Evolutionary conservation across 768 basidiomycete species (phyloP).

Genomic region (Rhizopogon rudus): DNA sequence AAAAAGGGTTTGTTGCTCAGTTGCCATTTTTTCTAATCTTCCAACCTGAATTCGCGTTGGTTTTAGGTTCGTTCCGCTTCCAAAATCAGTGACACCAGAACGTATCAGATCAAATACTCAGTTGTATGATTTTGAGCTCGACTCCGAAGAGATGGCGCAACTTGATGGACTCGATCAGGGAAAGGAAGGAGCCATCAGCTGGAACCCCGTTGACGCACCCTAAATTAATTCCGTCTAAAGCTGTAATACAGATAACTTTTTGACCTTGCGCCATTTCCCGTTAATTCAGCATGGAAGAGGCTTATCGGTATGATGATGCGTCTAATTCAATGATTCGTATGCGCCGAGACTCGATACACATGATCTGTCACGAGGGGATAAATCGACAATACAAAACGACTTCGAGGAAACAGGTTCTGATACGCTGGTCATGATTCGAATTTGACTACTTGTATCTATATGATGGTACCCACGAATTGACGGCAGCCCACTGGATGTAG

Average conservation of each 20-base stretch:
- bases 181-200: slow-evolving; percentile 66
- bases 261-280: neutral
- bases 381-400: neutral
- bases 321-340: neutral
- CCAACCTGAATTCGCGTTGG: neutral
- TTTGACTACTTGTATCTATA: neutral
- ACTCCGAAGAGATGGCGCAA: slow-evolving; percentile 53
- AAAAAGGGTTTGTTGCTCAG: slow-evolving; percentile 54
- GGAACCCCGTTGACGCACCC: slow-evolving; percentile 72
- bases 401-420: too few relatives aligned
- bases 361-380: neutral
- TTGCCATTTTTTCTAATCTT: neutral
- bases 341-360: too few relatives aligned
- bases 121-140: slow-evolving; percentile 72
- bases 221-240: slow-evolving; percentile 7
- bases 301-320: neutral
- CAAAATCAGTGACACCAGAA: slow-evolving; percentile 68
- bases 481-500: too few relatives aligned
- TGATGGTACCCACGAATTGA: neutral
- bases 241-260: neutral
- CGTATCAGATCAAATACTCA: slow-evolving; percentile 73
- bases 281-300: neutral
- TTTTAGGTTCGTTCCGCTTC: slow-evolving; percentile 70
- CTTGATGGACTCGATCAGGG: slow-evolving; percentile 73
- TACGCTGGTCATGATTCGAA: neutral